A percentile compares a stretch with the other conserved stretches of the same genome.
phyloP scores from a whole-genome alignment of 2,329 filamentous ascomycete species.

The Celoporthe dispersa region DNA sequence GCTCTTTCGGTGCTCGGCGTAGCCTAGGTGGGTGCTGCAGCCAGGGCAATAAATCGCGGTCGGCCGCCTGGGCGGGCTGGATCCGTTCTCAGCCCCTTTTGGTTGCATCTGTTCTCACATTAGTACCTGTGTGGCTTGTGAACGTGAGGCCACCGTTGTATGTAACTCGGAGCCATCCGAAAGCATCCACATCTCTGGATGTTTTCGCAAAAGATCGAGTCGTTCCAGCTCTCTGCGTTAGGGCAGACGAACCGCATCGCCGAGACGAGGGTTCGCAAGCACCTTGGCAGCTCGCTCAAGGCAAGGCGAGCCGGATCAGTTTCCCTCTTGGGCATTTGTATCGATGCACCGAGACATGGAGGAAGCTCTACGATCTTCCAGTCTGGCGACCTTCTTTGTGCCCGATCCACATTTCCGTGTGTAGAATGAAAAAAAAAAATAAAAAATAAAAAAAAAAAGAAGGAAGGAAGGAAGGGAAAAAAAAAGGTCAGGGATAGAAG shows the following conservation, averaged over 20 bases:
- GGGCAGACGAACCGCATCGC: conserved; percentile 46
- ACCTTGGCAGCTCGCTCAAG: conserved; percentile 34
- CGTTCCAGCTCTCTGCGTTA: conserved; percentile 21
- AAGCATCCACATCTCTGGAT: conserved; percentile 30
- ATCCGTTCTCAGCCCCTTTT: not conserved
- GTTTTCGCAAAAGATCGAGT: conserved; percentile 21
- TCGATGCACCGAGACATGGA: conserved; percentile 65
- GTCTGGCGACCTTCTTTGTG: conserved; percentile 68
- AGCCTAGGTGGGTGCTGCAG: conserved; percentile 53
- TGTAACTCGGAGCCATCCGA: conserved; percentile 30
- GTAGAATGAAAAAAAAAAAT: not conserved
- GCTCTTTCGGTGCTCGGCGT: conserved; percentile 48
- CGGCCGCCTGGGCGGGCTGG: not conserved
- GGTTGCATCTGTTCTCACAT: conserved; percentile 2
- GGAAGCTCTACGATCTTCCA: conserved; percentile 43
- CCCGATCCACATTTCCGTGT: conserved; percentile 39
- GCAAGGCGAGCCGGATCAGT: conserved; percentile 37
- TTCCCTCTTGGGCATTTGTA: conserved; percentile 70
- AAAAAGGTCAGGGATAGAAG: conserved; percentile 6
- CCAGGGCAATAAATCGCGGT: conserved; percentile 46
- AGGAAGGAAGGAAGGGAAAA: not conserved
- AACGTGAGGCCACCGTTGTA: not conserved
- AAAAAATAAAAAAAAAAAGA: too few relatives aligned
- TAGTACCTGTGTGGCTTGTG: not conserved
- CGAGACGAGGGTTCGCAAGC: conserved; percentile 43